These are phyloP conservation scores for Aspergillus costaricaensis DNA, from an alignment of 2,329 filamentous ascomycete genomes.

Conservation along the genomic window DNA sequence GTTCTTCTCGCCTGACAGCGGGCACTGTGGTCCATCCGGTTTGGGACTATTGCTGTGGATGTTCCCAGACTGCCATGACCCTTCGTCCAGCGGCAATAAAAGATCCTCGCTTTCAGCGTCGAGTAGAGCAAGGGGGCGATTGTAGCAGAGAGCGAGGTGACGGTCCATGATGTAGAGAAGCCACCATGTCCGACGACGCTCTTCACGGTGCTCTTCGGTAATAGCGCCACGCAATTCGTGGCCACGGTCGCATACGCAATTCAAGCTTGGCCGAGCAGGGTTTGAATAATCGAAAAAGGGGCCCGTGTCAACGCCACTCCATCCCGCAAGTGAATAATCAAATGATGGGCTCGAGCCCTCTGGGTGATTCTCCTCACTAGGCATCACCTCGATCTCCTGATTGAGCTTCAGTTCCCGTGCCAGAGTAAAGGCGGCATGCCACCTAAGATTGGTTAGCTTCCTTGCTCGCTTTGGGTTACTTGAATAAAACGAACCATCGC, in stretches of 20 bases:
- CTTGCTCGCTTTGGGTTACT: too few relatives aligned
- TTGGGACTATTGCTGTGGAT: constrained; percentile 60
- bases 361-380: constrained; percentile 30
- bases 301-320: constrained; percentile 54
- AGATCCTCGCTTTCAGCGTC: constrained; percentile 85
- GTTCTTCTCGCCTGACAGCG: constrained; percentile 36
- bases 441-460: constrained; percentile 43
- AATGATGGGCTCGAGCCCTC: constrained; percentile 37
- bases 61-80: constrained; percentile 80
- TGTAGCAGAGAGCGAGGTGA: constrained; percentile 88
- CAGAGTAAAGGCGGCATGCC: constrained; percentile 91
- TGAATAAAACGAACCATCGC: constrained; percentile 60
- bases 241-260: constrained; percentile 38
- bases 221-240: constrained; percentile 37
- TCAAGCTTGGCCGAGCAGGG: constrained; percentile 34
- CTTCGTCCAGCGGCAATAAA: constrained; percentile 83
- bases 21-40: constrained; percentile 39
- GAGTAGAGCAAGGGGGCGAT: constrained; percentile 80
- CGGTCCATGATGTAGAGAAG: constrained; percentile 87
- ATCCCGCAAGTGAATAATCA: constrained; percentile 34
- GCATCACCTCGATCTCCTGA: constrained; percentile 64
- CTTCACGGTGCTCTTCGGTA: constrained; percentile 83
- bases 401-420: constrained; percentile 85
- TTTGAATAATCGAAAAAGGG: constrained; percentile 47
- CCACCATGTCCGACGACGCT: constrained; percentile 91